Conservation (phyloP, 768 basidiomycete genomes). For the Tulasnella sp. region DNA sequence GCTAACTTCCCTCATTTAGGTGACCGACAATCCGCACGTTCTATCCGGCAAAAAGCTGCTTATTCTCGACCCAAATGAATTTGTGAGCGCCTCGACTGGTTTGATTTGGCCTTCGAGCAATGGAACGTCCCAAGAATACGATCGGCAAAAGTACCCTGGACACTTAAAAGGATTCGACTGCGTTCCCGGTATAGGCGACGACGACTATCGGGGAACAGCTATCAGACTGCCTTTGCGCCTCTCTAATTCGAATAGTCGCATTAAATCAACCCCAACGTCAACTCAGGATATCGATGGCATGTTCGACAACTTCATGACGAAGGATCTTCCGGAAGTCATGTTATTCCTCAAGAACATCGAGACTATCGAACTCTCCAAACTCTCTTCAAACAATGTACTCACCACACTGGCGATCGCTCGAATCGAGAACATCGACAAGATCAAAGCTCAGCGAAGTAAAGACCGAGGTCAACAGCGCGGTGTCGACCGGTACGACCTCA, state of each 20-base stretch:
- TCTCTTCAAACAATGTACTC: conserved; percentile 41
- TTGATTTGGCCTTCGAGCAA: neutral
- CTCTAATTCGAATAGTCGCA: conserved; percentile 44
- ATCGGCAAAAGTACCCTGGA: neutral
- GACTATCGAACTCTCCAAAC: conserved; percentile 49
- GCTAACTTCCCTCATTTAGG: neutral
- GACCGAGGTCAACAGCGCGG: neutral
- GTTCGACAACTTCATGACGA: conserved; percentile 39
- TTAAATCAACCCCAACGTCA: conserved; percentile 47
- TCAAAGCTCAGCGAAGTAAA: neutral
- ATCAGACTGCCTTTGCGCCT: conserved; percentile 55
- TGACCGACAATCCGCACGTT: conserved; percentile 28
- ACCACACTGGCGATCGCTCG: conserved; percentile 34
- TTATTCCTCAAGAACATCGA: conserved; percentile 29
- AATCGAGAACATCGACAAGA: conserved; percentile 3
- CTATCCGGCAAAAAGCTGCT: conserved; percentile 16
- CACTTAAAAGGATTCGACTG: conserved; percentile 11
- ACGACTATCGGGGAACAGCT: conserved; percentile 47
- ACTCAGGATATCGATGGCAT: conserved; percentile 52
- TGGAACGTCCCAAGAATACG: neutral
- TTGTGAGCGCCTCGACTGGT: neutral
- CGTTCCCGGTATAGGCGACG: neutral
- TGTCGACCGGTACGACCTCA: neutral
- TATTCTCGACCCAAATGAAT: conserved; percentile 22
- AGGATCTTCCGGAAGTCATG: conserved; percentile 16